Conservation (phyloP, 1,139 yeast genomes). For the Hanseniaspora uvarum region DNA sequence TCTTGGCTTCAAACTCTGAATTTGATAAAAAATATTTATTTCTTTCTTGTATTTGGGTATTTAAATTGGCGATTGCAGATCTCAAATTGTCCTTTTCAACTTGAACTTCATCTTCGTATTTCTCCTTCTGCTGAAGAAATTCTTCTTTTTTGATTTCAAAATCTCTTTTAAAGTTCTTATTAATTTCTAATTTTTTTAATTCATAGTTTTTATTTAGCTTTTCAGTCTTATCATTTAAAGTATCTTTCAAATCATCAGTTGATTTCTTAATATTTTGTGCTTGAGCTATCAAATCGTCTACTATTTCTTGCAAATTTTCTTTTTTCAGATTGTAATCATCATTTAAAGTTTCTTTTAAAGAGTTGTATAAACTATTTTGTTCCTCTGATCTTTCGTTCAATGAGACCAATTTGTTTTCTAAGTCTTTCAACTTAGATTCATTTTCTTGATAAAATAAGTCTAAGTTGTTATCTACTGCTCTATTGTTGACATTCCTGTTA, state of each 20-base stretch:
- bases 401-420: conserved; percentile 22
- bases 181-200: conserved; percentile 17
- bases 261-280: conserved; percentile 27
- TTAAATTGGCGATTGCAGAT: conserved; percentile 14
- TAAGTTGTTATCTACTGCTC: conserved; percentile 15
- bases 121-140: conserved; percentile 20
- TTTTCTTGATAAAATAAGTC: conserved; percentile 29
- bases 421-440: conserved; percentile 26
- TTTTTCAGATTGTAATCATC: conserved; percentile 6
- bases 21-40: conserved; percentile 28
- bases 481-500: not conserved
- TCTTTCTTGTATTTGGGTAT: conserved; percentile 22
- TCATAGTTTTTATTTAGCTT: conserved; percentile 14
- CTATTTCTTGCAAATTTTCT: conserved; percentile 12
- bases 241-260: not conserved
- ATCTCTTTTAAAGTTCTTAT: conserved; percentile 26
- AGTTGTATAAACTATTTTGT: not conserved
- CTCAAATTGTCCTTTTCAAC: conserved; percentile 23
- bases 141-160: conserved; percentile 21
- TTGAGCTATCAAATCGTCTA: conserved; percentile 12
- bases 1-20: not conserved
- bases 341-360: not conserved
- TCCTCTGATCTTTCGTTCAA: not conserved
- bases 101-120: conserved; percentile 21
- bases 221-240: not conserved